phyloP scores from a whole-genome alignment of 768 basidiomycete genomes.

The Pholiota microspora region DNA sequence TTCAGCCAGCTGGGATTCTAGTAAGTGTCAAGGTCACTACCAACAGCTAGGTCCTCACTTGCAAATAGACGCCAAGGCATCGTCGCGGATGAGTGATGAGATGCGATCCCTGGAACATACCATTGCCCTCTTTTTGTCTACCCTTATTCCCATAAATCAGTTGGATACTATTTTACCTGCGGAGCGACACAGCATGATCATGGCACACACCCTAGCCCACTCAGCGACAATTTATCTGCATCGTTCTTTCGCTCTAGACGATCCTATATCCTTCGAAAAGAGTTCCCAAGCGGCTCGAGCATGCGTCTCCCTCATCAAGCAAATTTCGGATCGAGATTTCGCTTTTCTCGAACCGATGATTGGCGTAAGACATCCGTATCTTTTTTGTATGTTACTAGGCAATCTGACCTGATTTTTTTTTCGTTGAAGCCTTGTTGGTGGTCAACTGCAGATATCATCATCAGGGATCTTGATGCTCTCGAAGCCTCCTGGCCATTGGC shows the following conservation, averaged over 20 bases:
- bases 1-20: conserved; percentile 57
- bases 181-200: conserved; percentile 58
- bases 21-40: conserved; percentile 32
- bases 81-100: conserved; percentile 52
- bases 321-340: conserved; percentile 62
- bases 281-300: conserved; percentile 63
- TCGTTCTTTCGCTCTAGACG: conserved; percentile 57
- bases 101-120: conserved; percentile 61
- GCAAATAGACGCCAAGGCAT: conserved; percentile 39
- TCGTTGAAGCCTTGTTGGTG: conserved; percentile 66
- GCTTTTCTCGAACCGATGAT: conserved; percentile 77
- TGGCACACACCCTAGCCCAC: conserved; percentile 65
- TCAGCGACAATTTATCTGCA: conserved; percentile 66
- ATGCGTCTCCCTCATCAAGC: conserved; percentile 58
- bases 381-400: no score
- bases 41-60: conserved; percentile 3
- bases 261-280: conserved; percentile 62
- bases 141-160: conserved; percentile 64
- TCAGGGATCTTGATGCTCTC: conserved; percentile 62
- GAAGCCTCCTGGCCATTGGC: conserved; percentile 64
- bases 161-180: conserved; percentile 52
- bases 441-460: conserved; percentile 61
- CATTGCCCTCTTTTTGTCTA: conserved; percentile 61
- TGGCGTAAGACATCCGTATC: conserved; percentile 61
- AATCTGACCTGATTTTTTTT: conserved; percentile 10